These are phyloP conservation scores for Dactylella cylindrospora DNA, from an alignment of 2,329 filamentous ascomycete species.

Conservation along the genomic window DNA sequence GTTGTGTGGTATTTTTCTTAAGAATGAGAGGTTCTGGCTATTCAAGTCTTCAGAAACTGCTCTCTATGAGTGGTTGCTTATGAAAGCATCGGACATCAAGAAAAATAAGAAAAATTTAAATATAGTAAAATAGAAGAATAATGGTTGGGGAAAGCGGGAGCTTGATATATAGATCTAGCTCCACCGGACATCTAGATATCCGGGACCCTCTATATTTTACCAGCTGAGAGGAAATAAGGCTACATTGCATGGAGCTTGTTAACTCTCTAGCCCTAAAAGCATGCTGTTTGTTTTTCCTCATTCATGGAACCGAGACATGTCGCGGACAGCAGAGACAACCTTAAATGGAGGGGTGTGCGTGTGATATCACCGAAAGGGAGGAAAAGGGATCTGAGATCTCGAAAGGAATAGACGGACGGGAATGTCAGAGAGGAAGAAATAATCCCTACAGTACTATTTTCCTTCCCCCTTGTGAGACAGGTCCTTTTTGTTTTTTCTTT, in stretches of 20 bases:
- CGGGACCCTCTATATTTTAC: not conserved
- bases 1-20: conserved; percentile 14
- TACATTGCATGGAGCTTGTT: not conserved
- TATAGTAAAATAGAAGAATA: no score
- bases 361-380: not conserved
- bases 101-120: no score
- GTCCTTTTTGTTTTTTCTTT: not conserved
- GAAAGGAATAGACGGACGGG: no score
- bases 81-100: not conserved
- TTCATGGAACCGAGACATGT: not conserved
- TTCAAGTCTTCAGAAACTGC: not conserved
- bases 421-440: no score
- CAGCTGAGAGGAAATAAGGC: no score
- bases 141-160: no score
- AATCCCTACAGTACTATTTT: not conserved
- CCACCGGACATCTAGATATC: no score
- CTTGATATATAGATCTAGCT: no score
- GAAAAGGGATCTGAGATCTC: not conserved
- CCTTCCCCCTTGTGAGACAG: not conserved
- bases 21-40: not conserved
- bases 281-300: not conserved
- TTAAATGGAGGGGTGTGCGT: no score
- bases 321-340: no score
- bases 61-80: not conserved
- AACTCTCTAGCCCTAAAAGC: not conserved